phyloP scores from a whole-genome alignment of 2,329 filamentous ascomycete species.

The Malbranchea zuffiana region DNA sequence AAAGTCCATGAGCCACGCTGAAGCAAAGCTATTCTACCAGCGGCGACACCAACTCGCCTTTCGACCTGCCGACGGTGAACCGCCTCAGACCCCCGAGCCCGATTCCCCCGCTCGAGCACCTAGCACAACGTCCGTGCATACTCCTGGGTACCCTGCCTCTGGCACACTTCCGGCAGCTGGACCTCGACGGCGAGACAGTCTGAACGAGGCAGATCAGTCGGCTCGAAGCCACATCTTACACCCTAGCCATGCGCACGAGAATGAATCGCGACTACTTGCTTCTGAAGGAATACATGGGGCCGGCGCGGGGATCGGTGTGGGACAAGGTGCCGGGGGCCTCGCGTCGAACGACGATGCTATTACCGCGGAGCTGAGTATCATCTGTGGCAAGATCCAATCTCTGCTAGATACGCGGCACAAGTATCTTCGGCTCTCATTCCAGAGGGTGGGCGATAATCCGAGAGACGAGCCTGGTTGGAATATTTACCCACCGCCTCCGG shows the following conservation, averaged over 20 bases:
- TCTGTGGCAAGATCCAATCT: conserved; percentile 83
- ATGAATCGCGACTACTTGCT: conserved; percentile 42
- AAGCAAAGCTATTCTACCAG: conserved; percentile 94
- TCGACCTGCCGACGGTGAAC: conserved; percentile 27
- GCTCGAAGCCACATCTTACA: conserved; percentile 42
- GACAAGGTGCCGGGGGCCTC: conserved; percentile 51
- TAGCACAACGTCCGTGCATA: conserved; percentile 17
- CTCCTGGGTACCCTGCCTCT: conserved; percentile 12
- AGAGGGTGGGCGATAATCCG: conserved; percentile 74
- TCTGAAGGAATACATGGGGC: conserved; percentile 48
- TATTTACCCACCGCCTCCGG: conserved; percentile 83
- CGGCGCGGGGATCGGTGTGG: conserved; percentile 50
- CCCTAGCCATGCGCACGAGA: conserved; percentile 44
- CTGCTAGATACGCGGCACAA: conserved; percentile 80
- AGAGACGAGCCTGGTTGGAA: conserved; percentile 73
- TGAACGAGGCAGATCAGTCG: conserved; percentile 38
- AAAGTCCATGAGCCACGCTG: conserved; percentile 85
- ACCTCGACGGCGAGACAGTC: conserved; percentile 18
- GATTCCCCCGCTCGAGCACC: conserved; percentile 16
- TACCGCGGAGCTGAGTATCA: conserved; percentile 69
- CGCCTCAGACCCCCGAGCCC: conserved; percentile 28
- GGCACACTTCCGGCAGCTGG: conserved; percentile 15
- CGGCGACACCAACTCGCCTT: conserved; percentile 58
- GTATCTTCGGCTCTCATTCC: conserved; percentile 76
- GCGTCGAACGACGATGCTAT: conserved; percentile 67